Conservation (phyloP, 2,329 filamentous ascomycete species). For the Talaromyces sp. region DNA sequence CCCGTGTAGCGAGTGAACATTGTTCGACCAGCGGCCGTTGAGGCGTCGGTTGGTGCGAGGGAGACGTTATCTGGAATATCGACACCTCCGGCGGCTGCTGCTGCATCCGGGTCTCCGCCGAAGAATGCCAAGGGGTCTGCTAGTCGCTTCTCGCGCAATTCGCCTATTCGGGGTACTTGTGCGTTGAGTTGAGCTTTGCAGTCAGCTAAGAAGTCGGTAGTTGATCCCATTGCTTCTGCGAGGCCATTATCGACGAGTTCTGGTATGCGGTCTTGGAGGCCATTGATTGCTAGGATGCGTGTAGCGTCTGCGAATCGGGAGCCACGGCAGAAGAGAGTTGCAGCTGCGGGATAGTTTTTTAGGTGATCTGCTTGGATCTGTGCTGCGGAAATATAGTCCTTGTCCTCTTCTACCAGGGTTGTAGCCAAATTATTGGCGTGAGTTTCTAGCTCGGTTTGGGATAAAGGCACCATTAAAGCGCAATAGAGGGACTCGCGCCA, state of each 20-base stretch:
- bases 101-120: conserved; percentile 62
- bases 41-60: conserved; percentile 76
- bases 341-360: conserved; percentile 62
- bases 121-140: conserved; percentile 86
- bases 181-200: conserved; percentile 79
- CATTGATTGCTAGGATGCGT: conserved; percentile 62
- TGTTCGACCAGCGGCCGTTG: conserved; percentile 69
- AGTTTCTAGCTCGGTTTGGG: conserved; percentile 55
- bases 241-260: conserved; percentile 71
- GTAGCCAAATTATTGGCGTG: conserved; percentile 73
- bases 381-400: conserved; percentile 76
- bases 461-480: conserved; percentile 64
- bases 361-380: conserved; percentile 79
- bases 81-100: conserved; percentile 48
- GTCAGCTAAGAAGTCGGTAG: conserved; percentile 87
- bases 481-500: conserved; percentile 89
- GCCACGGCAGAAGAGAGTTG: conserved; percentile 76
- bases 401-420: conserved; percentile 68
- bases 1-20: conserved; percentile 92
- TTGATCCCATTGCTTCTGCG: conserved; percentile 71
- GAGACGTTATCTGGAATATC: conserved; percentile 91
- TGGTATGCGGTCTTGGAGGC: conserved; percentile 58
- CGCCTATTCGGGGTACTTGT: conserved; percentile 78
- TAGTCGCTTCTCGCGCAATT: conserved; percentile 73
- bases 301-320: conserved; percentile 86